A percentile compares a stretch with the other conserved stretches of the same genome.
Evolutionary conservation across 1,284 basidiomycete genomes (phyloP).

Genomic region (Pseudozyma sp.): DNA sequence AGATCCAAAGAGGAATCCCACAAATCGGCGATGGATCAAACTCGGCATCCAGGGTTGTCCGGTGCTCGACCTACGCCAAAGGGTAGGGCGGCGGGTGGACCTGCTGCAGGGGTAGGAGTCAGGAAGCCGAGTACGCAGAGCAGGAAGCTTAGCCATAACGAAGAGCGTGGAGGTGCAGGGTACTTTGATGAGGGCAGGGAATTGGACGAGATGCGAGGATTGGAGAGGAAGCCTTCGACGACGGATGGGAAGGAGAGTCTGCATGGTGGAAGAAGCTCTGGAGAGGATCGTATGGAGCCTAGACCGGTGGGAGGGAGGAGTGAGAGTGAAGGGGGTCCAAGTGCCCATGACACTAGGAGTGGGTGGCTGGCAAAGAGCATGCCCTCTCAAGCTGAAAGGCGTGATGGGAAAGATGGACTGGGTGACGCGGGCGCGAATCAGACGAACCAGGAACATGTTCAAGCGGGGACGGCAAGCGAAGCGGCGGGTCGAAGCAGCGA

Average conservation of each 20-base stretch:
- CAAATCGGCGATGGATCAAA: constrained; percentile 22
- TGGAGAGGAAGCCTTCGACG: constrained; percentile 16
- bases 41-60: constrained; percentile 36
- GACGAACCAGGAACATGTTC: neutral
- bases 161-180: neutral
- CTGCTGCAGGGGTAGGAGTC: constrained; percentile 27
- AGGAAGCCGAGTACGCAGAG: constrained; percentile 24
- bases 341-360: constrained; percentile 7
- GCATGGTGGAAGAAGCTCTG: neutral
- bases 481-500: constrained; percentile 10
- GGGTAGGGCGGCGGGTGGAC: constrained; percentile 31
- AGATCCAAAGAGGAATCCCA: constrained; percentile 9
- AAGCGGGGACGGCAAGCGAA: neutral
- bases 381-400: constrained; percentile 10
- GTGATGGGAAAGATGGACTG: neutral
- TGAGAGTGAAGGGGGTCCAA: constrained; percentile 8
- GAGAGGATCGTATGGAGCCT: constrained; percentile 11
- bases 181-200: constrained; percentile 16
- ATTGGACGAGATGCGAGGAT: constrained; percentile 2
- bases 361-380: constrained; percentile 11
- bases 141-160: constrained; percentile 6
- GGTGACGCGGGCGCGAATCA: too few relatives aligned
- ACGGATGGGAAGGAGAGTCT: constrained; percentile 1
- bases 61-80: constrained; percentile 17
- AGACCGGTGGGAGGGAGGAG: constrained; percentile 9